Percentiles rank a stretch among this genome's conserved stretches.
Evolutionary conservation across 2,329 filamentous ascomycete species (phyloP).

Genomic region (Aspergillus texensis): DNA sequence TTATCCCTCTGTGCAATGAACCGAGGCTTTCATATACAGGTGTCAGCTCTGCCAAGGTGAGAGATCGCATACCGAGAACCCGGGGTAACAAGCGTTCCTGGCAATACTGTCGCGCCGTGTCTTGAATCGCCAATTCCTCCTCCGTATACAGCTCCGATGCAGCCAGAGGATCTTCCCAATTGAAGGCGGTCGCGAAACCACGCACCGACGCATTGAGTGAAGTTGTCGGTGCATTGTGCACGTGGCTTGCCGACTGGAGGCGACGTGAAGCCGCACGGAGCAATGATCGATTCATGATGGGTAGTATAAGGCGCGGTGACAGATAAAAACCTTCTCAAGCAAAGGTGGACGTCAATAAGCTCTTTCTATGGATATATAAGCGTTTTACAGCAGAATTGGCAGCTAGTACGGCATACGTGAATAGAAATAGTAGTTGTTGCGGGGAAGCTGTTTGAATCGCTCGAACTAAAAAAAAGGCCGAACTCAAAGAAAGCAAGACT

Average conservation of each 20-base stretch:
- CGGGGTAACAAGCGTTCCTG: conserved; percentile 85
- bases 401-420: neutral
- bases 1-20: neutral
- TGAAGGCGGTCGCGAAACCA: conserved; percentile 59
- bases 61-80: conserved; percentile 69
- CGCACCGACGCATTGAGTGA: conserved; percentile 16
- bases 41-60: conserved; percentile 6
- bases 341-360: neutral
- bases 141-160: conserved; percentile 78
- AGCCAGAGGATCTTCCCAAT: conserved; percentile 89
- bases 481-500: neutral
- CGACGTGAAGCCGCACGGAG: conserved; percentile 36
- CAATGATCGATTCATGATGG: conserved; percentile 36
- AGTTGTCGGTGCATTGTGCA: conserved; percentile 20
- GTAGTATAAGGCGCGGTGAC: conserved; percentile 3
- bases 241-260: conserved; percentile 25
- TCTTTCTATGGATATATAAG: neutral
- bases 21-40: neutral
- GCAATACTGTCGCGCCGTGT: conserved; percentile 91
- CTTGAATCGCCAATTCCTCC: conserved; percentile 85
- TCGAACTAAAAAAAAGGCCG: conserved; percentile 1
- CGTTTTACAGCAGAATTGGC: neutral
- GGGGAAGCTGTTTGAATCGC: conserved; percentile 9
- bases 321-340: neutral
- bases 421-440: conserved; percentile 14